Evolutionary conservation across 768 basidiomycete genomes (phyloP), one percentile per base, ranked within the genome.

Genomic region (Tubosaeta brunneosetosa): DNA sequence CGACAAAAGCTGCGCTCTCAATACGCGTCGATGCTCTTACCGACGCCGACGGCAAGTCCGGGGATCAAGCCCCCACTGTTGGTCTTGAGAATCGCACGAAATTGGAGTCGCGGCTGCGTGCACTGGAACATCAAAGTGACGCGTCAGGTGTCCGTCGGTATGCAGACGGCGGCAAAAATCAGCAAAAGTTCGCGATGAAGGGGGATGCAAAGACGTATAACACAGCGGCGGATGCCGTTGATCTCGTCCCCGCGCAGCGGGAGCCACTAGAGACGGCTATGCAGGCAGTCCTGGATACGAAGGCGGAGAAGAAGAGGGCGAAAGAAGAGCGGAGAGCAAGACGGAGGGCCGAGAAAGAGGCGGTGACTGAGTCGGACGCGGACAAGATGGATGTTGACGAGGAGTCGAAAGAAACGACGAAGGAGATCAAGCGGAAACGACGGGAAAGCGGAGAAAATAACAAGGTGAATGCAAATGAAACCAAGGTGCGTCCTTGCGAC

Each of bases 11-110:
- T 4, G 91, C 97, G 1, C 83, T 99, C 13, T 95, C 95, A 5
- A 92, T 97, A 63, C 95, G 97, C 70, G 92, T 98, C 34, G 97
- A 99, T 60, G 97, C 97, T 7, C 85, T 99, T 43, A 88, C 94
- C 38, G 93, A 97, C 55, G 77, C 85, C 9, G 91, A 97, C 54
- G 88, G 85, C 61, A 97, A 97, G 70, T 91, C 91, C 1, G 91
- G 88, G 53, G 74, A 83, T 36, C 70, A 76, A 7, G 89, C 94
- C 3, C 84, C 94, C 1, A 83, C 91, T 61, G 85, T 97, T 66
- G 97, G 97, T 52, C 72, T 98, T 53, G 90, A 92, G 65, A 92
- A 93, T 72, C 91, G 95, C 38, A 85, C 88, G 53, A 97, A 97
- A 72, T 86, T 99, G 55, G 97, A 98, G 71, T 89, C 92, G 11